Percentiles rank a stretch among this genome's conserved stretches.
phyloP scores from a whole-genome alignment of 345 rosid species.

The Litchi chinensis region DNA sequence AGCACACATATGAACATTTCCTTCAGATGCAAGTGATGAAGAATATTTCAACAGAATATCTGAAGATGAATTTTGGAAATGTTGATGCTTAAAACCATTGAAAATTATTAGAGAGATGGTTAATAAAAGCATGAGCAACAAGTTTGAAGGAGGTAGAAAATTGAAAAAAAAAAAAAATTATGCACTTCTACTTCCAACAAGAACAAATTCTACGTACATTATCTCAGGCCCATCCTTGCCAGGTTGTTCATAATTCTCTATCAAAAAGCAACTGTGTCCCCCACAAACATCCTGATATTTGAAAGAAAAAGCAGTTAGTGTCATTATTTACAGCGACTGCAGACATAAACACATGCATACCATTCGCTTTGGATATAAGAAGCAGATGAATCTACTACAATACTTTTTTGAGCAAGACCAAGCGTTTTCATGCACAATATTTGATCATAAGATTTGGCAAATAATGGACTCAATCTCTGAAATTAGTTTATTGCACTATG shows the following conservation, averaged over 20 bases:
- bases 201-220: conserved; percentile 48
- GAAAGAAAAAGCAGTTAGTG: conserved; percentile 28
- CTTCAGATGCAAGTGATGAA: neutral
- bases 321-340: neutral
- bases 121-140: neutral
- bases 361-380: neutral
- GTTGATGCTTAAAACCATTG: neutral
- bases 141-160: neutral
- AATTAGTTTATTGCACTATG: neutral
- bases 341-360: neutral
- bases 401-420: neutral
- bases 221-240: conserved; percentile 62
- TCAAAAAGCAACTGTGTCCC: conserved; percentile 68
- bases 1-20: neutral
- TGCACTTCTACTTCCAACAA: conserved; percentile 12
- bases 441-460: neutral
- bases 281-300: conserved; percentile 73
- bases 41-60: neutral
- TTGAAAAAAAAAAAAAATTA: conserved; percentile 6
- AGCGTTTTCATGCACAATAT: neutral
- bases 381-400: neutral
- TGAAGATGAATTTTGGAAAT: neutral
- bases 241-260: conserved; percentile 44
- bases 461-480: neutral
- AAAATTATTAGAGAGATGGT: neutral